Evolutionary conservation across 768 basidiomycete species (phyloP).

Genomic region (Leucocoprinus sp.): DNA sequence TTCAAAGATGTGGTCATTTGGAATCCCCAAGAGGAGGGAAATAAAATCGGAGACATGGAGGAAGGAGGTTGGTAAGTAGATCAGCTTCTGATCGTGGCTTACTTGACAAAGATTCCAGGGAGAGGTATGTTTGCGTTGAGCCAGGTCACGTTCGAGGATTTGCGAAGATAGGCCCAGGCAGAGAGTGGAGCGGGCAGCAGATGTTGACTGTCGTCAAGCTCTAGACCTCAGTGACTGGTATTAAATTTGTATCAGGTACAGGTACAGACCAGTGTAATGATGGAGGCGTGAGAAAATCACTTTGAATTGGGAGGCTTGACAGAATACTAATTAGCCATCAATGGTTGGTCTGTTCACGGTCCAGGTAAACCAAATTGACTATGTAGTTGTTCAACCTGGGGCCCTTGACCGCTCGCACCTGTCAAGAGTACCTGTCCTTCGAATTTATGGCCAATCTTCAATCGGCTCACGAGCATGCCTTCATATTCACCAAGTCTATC

Average conservation of each 20-base stretch:
- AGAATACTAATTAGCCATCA: too few species aligned
- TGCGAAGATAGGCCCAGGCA: slow-evolving; percentile 49
- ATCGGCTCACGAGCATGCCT: slow-evolving; percentile 72
- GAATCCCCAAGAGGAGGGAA: slow-evolving; percentile 80
- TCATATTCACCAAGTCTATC: slow-evolving; percentile 89
- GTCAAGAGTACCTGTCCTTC: slow-evolving; percentile 66
- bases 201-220: slow-evolving; percentile 37
- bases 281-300: too few species aligned
- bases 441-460: slow-evolving; percentile 82
- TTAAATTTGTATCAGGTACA: too few species aligned
- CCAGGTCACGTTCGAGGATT: slow-evolving; percentile 80
- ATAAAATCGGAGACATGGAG: slow-evolving; percentile 86
- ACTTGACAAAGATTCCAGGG: slow-evolving; percentile 38
- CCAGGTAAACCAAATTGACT: slow-evolving; percentile 46
- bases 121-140: slow-evolving; percentile 83
- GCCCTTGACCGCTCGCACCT: slow-evolving; percentile 57
- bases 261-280: too few species aligned
- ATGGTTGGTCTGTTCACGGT: too few species aligned
- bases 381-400: slow-evolving; percentile 49
- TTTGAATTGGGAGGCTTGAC: too few species aligned
- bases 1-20: slow-evolving; percentile 85
- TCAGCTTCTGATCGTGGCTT: neutral
- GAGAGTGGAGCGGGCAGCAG: slow-evolving; percentile 75
- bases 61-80: slow-evolving; percentile 67
- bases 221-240: too few species aligned